Percentiles rank a stretch among this genome's conserved stretches.
These are phyloP conservation scores for Sporothrix pseudoabietina DNA, from an alignment of 2,329 filamentous ascomycete genomes.

Conservation along the genomic window DNA sequence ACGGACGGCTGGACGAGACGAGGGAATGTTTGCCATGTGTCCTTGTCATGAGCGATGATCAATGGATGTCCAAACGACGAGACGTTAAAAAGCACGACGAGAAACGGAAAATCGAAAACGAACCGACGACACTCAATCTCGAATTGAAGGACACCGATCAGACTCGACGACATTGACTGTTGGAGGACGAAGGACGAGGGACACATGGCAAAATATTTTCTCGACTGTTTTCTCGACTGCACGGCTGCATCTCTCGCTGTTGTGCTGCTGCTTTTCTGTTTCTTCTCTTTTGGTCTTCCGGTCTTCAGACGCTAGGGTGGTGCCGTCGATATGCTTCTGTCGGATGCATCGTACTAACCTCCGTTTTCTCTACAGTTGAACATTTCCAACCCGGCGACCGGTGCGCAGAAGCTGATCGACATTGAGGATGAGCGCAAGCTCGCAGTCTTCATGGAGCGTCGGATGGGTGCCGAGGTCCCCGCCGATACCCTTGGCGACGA, in stretches of 20 bases:
- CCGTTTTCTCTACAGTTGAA: slow-evolving; percentile 52
- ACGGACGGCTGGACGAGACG: not conserved
- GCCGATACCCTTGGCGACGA: slow-evolving; percentile 96
- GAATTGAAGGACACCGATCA: not conserved
- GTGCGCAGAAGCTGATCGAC: slow-evolving; percentile 99
- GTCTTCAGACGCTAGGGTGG: not conserved
- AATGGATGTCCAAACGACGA: not conserved
- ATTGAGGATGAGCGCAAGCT: slow-evolving; percentile 99
- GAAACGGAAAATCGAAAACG: not conserved
- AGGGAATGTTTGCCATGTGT: not conserved
- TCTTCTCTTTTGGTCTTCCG: not conserved
- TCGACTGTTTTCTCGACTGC: not conserved
- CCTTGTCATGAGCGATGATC: not conserved
- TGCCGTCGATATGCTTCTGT: not conserved
- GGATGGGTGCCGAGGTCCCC: slow-evolving; percentile 85
- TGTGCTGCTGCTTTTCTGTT: not conserved
- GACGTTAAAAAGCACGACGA: not conserved
- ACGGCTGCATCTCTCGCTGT: not conserved
- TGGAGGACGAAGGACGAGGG: not conserved
- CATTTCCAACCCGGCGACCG: slow-evolving; percentile 92
- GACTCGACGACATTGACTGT: not conserved
- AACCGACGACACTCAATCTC: slow-evolving; percentile 2
- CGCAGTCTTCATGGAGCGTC: slow-evolving; percentile 56
- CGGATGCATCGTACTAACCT: slow-evolving; percentile 41
- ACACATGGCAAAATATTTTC: not conserved